Base-by-base conservation (phyloP, 169 alveolate species). In the Babesia divergens region DNA sequence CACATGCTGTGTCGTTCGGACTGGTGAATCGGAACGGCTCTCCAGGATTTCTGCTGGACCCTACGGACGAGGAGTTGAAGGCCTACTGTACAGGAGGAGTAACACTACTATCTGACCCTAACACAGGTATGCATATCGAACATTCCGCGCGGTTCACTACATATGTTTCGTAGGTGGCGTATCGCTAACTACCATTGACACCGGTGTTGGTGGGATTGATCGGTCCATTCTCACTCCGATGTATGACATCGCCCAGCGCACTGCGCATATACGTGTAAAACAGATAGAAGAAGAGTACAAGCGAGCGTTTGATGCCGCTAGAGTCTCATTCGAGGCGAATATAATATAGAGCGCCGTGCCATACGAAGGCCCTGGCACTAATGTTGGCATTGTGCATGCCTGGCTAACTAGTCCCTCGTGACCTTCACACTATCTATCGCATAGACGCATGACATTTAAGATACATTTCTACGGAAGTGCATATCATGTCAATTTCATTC, bases 1-100 rank as follows among this genome's bases (percentile, higher is more conserved):
- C 77, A 11, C 69, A 51, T 24, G 77, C 85, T 18, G 75, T 75
- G 22, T 55, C 77, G 50, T 26, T 75, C 18, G 85, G 85, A 14
- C 40, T 75, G 1, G 31, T 46, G 7, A 2, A 47, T 26, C 35
- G 42, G 18, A 32, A 50, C 58, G 62, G 40, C 31, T 13, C 56
- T 0, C 66, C n/a, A 18, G 32, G 69, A 13, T 31, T 75, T 22
- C 49, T 75, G n/a, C 50, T 66, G 46, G 85, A 75, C 32, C 85
- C 85, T 40, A 52, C 85, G 16, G 47, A 37, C 35, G 66, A 52
- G 20, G 85, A 75, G 42, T 16, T 60, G 14, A 26, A 37, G 0
- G 38, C 9, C n/a, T 31, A 75, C 32, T 75, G 85, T 28, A 6
- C 59, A 18, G 40, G 51, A 2, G 44, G 65, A 9, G 44, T 75